Evolutionary conservation across 371 early-diverging fungal genomes (phyloP), one percentile per base, ranked within the genome.

Genomic region (Zancudomyces culisetae): DNA sequence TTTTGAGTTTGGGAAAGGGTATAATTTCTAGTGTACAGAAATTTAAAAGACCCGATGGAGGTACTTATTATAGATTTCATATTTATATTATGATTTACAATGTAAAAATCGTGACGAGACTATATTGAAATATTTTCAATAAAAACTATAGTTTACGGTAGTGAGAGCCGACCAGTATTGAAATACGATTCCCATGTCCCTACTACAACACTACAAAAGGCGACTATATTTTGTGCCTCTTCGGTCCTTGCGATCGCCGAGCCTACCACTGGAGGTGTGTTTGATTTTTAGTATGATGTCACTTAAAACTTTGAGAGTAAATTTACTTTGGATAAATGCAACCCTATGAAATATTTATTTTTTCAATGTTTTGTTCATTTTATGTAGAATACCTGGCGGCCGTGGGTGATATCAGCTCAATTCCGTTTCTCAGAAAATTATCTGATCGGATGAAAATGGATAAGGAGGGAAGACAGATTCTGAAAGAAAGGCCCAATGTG

Each of bases 331-430:
- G 22, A 48, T 22, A 24, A 15, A 20, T 27, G 51, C n/a, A 24
- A 48, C n/a, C n/a, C n/a, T n/a, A n/a, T n/a, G n/a, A n/a, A n/a
- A n/a, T n/a, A n/a, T n/a, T n/a, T n/a, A n/a, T n/a, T n/a, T n/a
- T n/a, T n/a, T n/a, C 13, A 26, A 45, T 45, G 30, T 8, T 18
- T 8, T 28, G 0, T 42, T 10, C 30, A 15, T 55, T 87, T 40
- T 40, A n/a, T 26, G 12, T 45, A 45, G 85, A 91, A 51, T 86
- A 90, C 80, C 79, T 95, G 13, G 96, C 96, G 1, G 75, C 83
- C 2, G 71, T 95, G 23, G 95, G 92, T 23, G 96, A 95, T 60
- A 78, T 87, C 2, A 94, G 93, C 6, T 81, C 85, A 2, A 68
- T 65, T 18, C 56, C 67, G 2, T 75, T 77, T 54, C 61, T 92